Evolutionary conservation across 352 stramenopile species (phyloP), one percentile per base, ranked within the genome.

Genomic region (Lagenidium sp.): DNA sequence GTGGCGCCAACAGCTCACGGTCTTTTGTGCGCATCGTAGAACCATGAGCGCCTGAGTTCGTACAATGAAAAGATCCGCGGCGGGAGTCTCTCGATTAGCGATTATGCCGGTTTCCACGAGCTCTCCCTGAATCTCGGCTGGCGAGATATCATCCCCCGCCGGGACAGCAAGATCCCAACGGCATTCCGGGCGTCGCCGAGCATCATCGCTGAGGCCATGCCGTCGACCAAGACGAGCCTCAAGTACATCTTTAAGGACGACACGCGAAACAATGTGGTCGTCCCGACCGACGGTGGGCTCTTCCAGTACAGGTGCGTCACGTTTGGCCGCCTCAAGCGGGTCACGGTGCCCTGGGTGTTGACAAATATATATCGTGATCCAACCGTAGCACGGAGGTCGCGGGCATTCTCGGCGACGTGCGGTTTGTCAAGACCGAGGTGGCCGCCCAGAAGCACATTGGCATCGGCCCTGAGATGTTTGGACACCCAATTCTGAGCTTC

Each of bases 211-310:
- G 82, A 96, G 50, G 79, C 85, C 2, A 74, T 88, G 46, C 87
- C 87, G 23, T 95, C 84, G 18, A 85, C 87, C 16, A 97, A 96
- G 65, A 94, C 82, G 29, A 96, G 83, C 64, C 38, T 97, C 36
- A 93, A 94, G 56, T 96, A 97, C 50, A 76, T 86, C n/a, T 97
- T 94, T 54, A 94, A 82, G 36, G 78, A 94, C 39, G 87, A 97
- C 50, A 73, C 68, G 29, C 85, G 85, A 29, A 82, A 96, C 63
- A 76, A 94, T 42, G n/a, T 64, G 12, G 82, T 95, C 25, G 80
- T 94, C 30, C 87, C 87, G 15, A 94, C 80, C 31, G 43, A 53
- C 35, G 87, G 87, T n/a, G 82, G 82, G n/a, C 77, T 95, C 36
- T 90, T 96, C 47, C 85, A 91, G 53, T 85, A 87, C 59, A 80